A percentile compares a stretch with the other conserved stretches of the same genome.
These are phyloP conservation scores for Boletus vinaceobasis DNA, from an alignment of 768 basidiomycete species.

Conservation along the genomic window DNA sequence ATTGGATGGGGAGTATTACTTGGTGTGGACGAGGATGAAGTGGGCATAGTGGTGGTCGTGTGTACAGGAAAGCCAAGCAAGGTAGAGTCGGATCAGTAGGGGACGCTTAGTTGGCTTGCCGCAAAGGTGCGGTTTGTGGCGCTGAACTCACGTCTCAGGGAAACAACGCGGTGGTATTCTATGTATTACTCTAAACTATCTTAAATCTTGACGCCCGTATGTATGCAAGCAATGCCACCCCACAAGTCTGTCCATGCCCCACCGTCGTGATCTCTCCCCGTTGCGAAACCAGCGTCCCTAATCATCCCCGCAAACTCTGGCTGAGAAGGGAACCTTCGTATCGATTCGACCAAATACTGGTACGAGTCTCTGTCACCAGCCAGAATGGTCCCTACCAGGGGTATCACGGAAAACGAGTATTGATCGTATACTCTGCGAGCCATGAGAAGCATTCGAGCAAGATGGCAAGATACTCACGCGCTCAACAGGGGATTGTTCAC, in stretches of 20 bases:
- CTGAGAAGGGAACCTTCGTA: conserved; percentile 89
- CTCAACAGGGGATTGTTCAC: conserved; percentile 85
- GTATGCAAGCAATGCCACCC: conserved; percentile 85
- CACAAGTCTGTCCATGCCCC: conserved; percentile 85
- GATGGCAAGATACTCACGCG: conserved; percentile 53
- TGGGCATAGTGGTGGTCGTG: conserved; percentile 33
- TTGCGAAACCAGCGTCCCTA: conserved; percentile 75
- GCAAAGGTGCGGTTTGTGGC: conserved; percentile 30
- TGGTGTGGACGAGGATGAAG: conserved; percentile 29
- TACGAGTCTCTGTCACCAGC: conserved; percentile 93
- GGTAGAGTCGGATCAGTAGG: conserved; percentile 8
- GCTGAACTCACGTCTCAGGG: conserved; percentile 10
- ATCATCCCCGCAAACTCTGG: conserved; percentile 88
- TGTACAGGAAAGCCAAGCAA: conserved; percentile 15
- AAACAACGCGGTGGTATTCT: neutral
- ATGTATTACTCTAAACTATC: neutral
- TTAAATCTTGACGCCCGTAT: conserved; percentile 79
- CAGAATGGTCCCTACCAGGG: conserved; percentile 93
- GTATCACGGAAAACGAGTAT: conserved; percentile 95
- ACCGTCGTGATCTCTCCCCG: conserved; percentile 67
- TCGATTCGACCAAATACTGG: conserved; percentile 97
- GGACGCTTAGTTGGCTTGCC: conserved; percentile 9
- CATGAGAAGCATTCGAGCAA: conserved; percentile 2
- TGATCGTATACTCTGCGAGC: conserved; percentile 78
- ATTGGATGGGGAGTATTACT: conserved; percentile 43